These are phyloP conservation scores for Volvariella surrecta DNA, from an alignment of 1,284 basidiomycete genomes.

Conservation along the genomic window DNA sequence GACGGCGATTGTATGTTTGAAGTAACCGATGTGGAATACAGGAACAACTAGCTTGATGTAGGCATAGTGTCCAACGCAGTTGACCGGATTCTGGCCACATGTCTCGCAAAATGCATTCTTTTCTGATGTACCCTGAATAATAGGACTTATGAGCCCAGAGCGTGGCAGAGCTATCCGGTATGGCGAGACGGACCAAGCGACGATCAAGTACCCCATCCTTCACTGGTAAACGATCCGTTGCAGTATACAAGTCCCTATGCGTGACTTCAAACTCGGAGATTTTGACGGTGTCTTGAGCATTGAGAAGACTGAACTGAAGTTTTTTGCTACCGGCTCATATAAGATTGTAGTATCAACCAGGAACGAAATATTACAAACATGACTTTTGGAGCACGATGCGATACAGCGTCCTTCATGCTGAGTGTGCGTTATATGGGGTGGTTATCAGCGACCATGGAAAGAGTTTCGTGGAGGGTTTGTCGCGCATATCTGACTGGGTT, in stretches of 20 bases:
- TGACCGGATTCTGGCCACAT: conserved; percentile 86
- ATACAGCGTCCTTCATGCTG: conserved; percentile 81
- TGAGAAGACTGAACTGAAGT: conserved; percentile 89
- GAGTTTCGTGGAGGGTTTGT: too few relatives aligned
- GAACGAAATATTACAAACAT: conserved; percentile 52
- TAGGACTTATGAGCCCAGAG: conserved; percentile 4
- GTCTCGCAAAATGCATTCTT: conserved; percentile 93
- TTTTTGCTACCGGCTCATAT: conserved; percentile 60
- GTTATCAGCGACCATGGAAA: too few relatives aligned
- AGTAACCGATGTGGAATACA: conserved; percentile 98
- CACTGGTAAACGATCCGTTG: conserved; percentile 75
- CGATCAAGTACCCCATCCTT: conserved; percentile 88
- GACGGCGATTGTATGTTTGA: conserved; percentile 91
- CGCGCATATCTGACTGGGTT: too few relatives aligned
- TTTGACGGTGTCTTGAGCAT: conserved; percentile 88
- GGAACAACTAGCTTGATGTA: conserved; percentile 96
- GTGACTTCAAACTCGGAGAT: conserved; percentile 94
- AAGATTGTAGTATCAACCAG: background rate
- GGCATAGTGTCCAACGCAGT: conserved; percentile 97
- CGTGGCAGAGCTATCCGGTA: background rate
- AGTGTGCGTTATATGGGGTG: too few relatives aligned
- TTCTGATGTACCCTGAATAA: conserved; percentile 82
- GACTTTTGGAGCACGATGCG: conserved; percentile 84
- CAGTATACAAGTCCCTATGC: conserved; percentile 83
- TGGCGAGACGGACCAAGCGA: conserved; percentile 56